phyloP scores from a whole-genome alignment of 2,329 filamentous ascomycete species.

The Hypoxylon sp. region DNA sequence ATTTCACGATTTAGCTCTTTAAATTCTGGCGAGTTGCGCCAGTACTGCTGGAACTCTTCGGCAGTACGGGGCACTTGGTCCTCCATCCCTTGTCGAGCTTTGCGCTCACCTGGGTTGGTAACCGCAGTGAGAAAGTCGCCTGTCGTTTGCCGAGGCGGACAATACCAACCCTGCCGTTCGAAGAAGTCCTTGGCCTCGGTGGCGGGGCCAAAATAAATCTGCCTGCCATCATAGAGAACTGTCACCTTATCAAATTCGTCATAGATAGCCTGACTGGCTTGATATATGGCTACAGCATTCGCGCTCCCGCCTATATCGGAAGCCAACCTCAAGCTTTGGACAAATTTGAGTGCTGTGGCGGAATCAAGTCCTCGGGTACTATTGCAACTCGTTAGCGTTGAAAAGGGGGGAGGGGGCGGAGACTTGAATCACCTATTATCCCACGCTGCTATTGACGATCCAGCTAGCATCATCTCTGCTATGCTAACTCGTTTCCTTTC shows the following conservation, averaged over 20 bases:
- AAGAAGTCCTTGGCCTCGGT: slow-evolving; percentile 73
- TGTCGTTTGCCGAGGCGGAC: slow-evolving; percentile 75
- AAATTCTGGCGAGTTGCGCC: slow-evolving; percentile 62
- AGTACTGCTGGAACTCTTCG: slow-evolving; percentile 73
- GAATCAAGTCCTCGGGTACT: slow-evolving; percentile 79
- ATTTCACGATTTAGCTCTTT: slow-evolving; percentile 62
- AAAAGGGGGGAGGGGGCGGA: slow-evolving; percentile 53
- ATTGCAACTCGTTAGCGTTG: background rate
- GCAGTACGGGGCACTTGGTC: slow-evolving; percentile 73
- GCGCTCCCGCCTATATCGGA: slow-evolving; percentile 74
- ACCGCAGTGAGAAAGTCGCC: slow-evolving; percentile 78
- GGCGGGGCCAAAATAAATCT: slow-evolving; percentile 81
- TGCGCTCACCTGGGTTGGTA: slow-evolving; percentile 73
- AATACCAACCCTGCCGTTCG: slow-evolving; percentile 75
- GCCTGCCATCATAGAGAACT: slow-evolving; percentile 80
- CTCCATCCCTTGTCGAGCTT: slow-evolving; percentile 66
- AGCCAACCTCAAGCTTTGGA: slow-evolving; percentile 73
- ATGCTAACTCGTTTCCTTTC: slow-evolving; percentile 86
- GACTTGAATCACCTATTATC: slow-evolving; percentile 58
- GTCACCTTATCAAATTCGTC: slow-evolving; percentile 81
- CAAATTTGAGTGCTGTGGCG: slow-evolving; percentile 79
- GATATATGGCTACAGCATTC: slow-evolving; percentile 77
- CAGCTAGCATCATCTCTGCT: slow-evolving; percentile 79
- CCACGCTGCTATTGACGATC: slow-evolving; percentile 62
- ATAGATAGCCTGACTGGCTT: slow-evolving; percentile 77